Evolutionary conservation across 2,329 filamentous ascomycete genomes (phyloP).

Genomic region (Trichophyton rubrum): DNA sequence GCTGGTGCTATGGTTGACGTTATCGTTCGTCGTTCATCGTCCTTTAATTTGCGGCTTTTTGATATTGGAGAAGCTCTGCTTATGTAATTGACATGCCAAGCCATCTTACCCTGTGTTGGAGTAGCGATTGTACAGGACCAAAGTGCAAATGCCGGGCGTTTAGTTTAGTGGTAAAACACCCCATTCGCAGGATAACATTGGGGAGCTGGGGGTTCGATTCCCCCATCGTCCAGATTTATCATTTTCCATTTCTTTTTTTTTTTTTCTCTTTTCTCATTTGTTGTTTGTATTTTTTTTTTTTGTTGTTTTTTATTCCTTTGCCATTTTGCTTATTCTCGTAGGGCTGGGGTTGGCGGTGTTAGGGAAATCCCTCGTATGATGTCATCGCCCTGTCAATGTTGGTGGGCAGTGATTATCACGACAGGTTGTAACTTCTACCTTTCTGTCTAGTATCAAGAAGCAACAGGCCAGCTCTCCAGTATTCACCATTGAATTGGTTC

Average conservation of each 20-base stretch:
- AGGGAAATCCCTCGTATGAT: background rate
- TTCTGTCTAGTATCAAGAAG: background rate
- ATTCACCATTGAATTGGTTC: background rate
- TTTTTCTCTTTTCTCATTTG: background rate
- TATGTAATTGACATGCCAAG: too few species aligned
- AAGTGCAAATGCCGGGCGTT: background rate
- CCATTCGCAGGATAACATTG: background rate
- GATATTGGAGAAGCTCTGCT: too few species aligned
- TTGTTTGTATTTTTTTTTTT: background rate
- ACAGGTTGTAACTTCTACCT: background rate
- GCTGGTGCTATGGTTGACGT: too few species aligned
- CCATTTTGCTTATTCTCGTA: too few species aligned
- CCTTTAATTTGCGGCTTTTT: too few species aligned
- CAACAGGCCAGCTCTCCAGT: background rate
- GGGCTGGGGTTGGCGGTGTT: background rate
- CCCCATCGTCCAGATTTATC: slow-evolving; percentile 1
- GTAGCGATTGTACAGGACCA: too few species aligned
- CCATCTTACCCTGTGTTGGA: too few species aligned
- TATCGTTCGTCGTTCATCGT: too few species aligned
- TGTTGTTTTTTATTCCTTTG: background rate
- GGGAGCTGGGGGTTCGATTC: slow-evolving; percentile 5
- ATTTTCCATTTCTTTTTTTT: background rate
- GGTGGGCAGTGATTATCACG: background rate
- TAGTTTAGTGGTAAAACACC: slow-evolving; percentile 5
- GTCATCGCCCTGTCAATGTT: background rate